Evolutionary conservation across 176 grass and related monocot genomes (phyloP).

Genomic region (Carex littledalei): DNA sequence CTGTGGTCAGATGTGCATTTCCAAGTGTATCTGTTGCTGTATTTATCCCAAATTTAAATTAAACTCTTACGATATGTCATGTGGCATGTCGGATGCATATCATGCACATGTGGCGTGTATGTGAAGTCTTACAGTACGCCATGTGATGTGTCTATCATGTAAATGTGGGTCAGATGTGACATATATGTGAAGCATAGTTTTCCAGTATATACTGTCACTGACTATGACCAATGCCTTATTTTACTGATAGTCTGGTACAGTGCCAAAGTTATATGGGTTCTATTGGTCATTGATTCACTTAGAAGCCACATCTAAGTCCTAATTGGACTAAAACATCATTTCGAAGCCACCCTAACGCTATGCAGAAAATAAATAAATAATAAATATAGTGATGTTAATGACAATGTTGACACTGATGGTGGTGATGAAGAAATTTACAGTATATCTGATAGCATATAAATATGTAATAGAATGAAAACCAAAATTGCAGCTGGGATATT

Average conservation of each 20-base stretch:
- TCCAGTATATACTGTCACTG: not conserved
- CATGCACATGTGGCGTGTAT: not conserved
- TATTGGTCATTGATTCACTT: not conserved
- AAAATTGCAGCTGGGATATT: not conserved
- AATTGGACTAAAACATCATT: not conserved
- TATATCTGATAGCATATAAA: not conserved
- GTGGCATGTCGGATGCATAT: not conserved
- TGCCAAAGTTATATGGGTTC: not conserved
- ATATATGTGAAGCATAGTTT: not conserved
- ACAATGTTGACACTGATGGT: not conserved
- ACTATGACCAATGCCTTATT: not conserved
- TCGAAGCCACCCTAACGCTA: not conserved
- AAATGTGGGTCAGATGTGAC: too few species aligned
- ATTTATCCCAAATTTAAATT: not conserved
- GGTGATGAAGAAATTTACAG: not conserved
- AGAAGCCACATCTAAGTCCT: not conserved
- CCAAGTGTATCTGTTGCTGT: not conserved
- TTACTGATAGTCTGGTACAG: not conserved
- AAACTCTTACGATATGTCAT: not conserved
- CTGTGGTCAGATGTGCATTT: not conserved
- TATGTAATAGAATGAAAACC: not conserved
- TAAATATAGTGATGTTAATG: not conserved
- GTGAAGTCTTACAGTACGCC: not conserved
- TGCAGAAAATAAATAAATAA: not conserved
- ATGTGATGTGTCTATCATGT: not conserved